Percentiles rank a stretch among this genome's conserved stretches.
Evolutionary conservation across 306 rosid species (phyloP).

Genomic region (Canavalia gladiata): DNA sequence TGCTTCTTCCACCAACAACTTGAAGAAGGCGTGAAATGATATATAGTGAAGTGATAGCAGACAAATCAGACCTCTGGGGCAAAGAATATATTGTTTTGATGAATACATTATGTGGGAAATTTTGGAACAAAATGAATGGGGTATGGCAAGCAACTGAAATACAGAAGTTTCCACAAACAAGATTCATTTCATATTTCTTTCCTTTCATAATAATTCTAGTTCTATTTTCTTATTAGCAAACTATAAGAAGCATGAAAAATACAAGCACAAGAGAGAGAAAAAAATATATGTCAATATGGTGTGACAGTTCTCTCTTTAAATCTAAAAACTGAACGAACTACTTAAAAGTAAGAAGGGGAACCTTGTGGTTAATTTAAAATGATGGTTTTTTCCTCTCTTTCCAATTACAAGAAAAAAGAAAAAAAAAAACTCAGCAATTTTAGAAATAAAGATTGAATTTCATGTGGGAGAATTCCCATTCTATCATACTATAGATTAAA

Average conservation of each 20-base stretch:
- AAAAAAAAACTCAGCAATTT: slow-evolving; percentile 12
- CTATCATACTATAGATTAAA: slow-evolving; percentile 34
- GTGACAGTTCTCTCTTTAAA: slow-evolving; percentile 27
- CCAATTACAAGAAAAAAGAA: slow-evolving; percentile 2
- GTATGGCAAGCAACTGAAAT: slow-evolving; percentile 18
- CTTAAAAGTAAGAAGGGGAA: slow-evolving; percentile 17
- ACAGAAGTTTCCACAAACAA: slow-evolving; percentile 33
- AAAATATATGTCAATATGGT: neutral
- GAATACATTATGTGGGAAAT: slow-evolving; percentile 39
- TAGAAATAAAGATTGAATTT: slow-evolving; percentile 22
- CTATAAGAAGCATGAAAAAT: slow-evolving; percentile 10
- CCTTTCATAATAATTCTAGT: slow-evolving; percentile 16
- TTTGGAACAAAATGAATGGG: slow-evolving; percentile 22
- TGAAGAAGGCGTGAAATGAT: slow-evolving; percentile 76
- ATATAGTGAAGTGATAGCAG: slow-evolving; percentile 68
- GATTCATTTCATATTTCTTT: slow-evolving; percentile 31
- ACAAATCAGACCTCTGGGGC: slow-evolving; percentile 67
- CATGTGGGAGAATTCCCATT: slow-evolving; percentile 13
- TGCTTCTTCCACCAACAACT: slow-evolving; percentile 74
- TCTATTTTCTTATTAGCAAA: slow-evolving; percentile 12
- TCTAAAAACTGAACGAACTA: slow-evolving; percentile 1
- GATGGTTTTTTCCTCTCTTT: slow-evolving; percentile 25
- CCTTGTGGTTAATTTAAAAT: slow-evolving; percentile 10
- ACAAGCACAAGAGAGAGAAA: neutral
- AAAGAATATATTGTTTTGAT: slow-evolving; percentile 43